phyloP scores from a whole-genome alignment of 805 yeast species.

The Cyberlindnera subsufficiens region DNA sequence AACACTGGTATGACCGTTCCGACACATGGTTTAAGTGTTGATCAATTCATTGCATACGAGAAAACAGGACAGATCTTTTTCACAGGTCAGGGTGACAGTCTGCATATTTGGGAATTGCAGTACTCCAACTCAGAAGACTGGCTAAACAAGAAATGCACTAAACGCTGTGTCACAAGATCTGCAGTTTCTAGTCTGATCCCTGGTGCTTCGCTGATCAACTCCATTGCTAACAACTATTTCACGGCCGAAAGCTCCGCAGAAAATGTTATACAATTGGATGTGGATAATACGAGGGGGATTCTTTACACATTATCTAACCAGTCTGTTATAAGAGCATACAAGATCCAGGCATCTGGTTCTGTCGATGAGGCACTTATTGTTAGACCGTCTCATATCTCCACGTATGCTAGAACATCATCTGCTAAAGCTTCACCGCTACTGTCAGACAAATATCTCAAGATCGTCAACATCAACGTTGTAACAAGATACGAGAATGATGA shows the following conservation, averaged over 20 bases:
- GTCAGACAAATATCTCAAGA: slow-evolving; percentile 47
- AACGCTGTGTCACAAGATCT: slow-evolving; percentile 74
- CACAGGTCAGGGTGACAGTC: slow-evolving; percentile 72
- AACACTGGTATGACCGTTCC: slow-evolving; percentile 82
- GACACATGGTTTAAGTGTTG: slow-evolving; percentile 69
- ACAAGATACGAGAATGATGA: slow-evolving; percentile 59
- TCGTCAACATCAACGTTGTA: slow-evolving; percentile 60
- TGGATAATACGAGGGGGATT: slow-evolving; percentile 74
- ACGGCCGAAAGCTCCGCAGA: slow-evolving; percentile 26
- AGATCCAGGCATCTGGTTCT: slow-evolving; percentile 38
- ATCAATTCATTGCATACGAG: slow-evolving; percentile 52
- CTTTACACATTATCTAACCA: slow-evolving; percentile 78
- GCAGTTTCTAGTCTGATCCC: slow-evolving; percentile 47
- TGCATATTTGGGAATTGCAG: slow-evolving; percentile 80
- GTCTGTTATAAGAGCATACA: slow-evolving; percentile 77
- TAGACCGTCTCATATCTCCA: slow-evolving; percentile 30
- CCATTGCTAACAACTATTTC: slow-evolving; percentile 28
- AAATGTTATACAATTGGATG: slow-evolving; percentile 61
- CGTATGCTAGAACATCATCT: slow-evolving; percentile 36
- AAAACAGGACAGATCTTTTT: slow-evolving; percentile 77
- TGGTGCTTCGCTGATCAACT: slow-evolving; percentile 31
- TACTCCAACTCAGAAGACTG: slow-evolving; percentile 82
- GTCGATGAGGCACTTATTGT: slow-evolving; percentile 36
- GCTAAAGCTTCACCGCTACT: slow-evolving; percentile 51
- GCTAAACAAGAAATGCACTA: slow-evolving; percentile 78